These are phyloP conservation scores for Bruguiera sexangula DNA, from an alignment of 345 rosid species.

Conservation along the genomic window DNA sequence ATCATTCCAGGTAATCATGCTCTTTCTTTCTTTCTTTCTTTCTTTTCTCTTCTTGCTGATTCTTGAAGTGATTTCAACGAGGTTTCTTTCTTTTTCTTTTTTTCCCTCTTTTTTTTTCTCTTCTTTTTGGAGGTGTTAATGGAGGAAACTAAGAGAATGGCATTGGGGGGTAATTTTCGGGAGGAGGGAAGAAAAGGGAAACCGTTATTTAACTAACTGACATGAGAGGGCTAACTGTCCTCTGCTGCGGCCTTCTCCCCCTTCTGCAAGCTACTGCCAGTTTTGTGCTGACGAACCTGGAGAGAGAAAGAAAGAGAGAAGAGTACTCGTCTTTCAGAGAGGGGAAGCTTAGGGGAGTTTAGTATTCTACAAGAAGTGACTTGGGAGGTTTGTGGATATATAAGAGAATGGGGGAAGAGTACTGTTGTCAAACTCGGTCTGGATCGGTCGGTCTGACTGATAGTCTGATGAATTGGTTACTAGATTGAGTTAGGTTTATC, in stretches of 20 bases:
- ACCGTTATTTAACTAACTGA: conserved; percentile 21
- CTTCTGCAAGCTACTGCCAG: background rate
- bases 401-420: too few species aligned
- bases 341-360: background rate
- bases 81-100: too few species aligned
- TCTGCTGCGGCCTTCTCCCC: background rate
- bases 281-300: background rate
- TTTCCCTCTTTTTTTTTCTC: too few species aligned
- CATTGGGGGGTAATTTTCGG: background rate
- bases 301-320: background rate
- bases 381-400: too few species aligned
- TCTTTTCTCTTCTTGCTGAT: background rate
- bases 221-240: background rate
- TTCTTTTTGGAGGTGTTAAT: too few species aligned
- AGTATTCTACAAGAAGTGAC: background rate
- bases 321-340: background rate
- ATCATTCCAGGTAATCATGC: conserved; percentile 22
- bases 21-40: too few species aligned
- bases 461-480: too few species aligned
- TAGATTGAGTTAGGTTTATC: too few species aligned
- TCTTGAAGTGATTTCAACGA: too few species aligned
- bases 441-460: too few species aligned
- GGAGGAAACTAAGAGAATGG: background rate
- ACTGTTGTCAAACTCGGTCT: too few species aligned
- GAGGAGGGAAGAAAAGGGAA: background rate